Conservation (phyloP, 202 grass and related monocot genomes). For the Setaria viridis region DNA sequence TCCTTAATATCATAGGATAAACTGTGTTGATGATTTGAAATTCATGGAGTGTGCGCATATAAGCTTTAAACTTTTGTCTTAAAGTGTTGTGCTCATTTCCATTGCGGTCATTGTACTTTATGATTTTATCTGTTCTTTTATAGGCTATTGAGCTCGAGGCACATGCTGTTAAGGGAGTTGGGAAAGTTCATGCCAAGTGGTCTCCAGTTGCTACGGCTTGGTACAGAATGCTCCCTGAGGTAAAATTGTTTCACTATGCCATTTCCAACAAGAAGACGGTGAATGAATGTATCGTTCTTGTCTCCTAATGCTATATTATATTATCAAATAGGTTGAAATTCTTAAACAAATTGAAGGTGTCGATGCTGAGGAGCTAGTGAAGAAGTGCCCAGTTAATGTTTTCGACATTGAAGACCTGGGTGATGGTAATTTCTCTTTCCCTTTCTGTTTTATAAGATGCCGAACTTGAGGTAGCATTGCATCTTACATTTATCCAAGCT, state of each 20-base stretch:
- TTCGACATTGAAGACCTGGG: conserved; percentile 96
- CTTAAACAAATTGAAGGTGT: conserved; percentile 64
- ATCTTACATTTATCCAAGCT: background rate
- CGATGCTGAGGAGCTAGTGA: conserved; percentile 68
- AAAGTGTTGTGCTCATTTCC: conserved; percentile 27
- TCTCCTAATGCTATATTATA: conserved; percentile 10
- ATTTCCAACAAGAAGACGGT: conserved; percentile 29
- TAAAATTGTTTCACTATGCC: conserved; percentile 34
- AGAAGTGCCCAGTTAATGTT: conserved; percentile 76
- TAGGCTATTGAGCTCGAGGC: conserved; percentile 91
- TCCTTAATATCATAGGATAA: conserved; percentile 10
- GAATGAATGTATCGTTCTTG: background rate
- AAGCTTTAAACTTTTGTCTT: background rate
- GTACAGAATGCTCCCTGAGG: conserved; percentile 97
- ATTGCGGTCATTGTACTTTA: background rate
- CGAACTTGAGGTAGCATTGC: background rate
- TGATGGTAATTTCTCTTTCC: conserved; percentile 58
- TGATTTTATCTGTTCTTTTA: conserved; percentile 27
- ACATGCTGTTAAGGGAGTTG: conserved; percentile 87
- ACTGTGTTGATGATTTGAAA: conserved; percentile 8
- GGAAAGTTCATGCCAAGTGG: conserved; percentile 93
- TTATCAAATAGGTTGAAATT: conserved; percentile 66
- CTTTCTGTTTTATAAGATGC: conserved; percentile 27
- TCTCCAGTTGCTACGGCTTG: conserved; percentile 91
- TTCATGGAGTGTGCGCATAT: background rate